These are phyloP conservation scores for barley (Hordeum vulgare) DNA, from an alignment of 176 grass and related monocot genomes.

Conservation along the genomic window MorexV3_pseudomolecules_assembly NC_058523.1:237734811-237735310, in stretches of 20 bases:
- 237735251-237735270: background rate
- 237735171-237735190: conserved; percentile 53
- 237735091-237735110: conserved; percentile 52
- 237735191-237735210: conserved; percentile 63
- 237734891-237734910: background rate
- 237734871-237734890: background rate
- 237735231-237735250: conserved; percentile 2
- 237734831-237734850: conserved; percentile 5
- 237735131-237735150: conserved; percentile 90
- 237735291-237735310: conserved; percentile 28
- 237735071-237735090: conserved; percentile 6
- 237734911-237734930: conserved; percentile 17
- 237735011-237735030: conserved; percentile 5
- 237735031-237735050: background rate
- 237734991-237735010: conserved; percentile 21
- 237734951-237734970: background rate
- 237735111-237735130: conserved; percentile 96
- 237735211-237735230: conserved; percentile 37
- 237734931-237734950: conserved; percentile 17
- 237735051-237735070: conserved; percentile 1
- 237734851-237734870: conserved; percentile 11
- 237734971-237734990: background rate
- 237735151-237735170: conserved; percentile 79
- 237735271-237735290: conserved; percentile 26
- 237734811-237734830: background rate